These are phyloP conservation scores for Curvularia sp. DNA, from an alignment of 2,329 filamentous ascomycete species.

Conservation along the genomic window DNA sequence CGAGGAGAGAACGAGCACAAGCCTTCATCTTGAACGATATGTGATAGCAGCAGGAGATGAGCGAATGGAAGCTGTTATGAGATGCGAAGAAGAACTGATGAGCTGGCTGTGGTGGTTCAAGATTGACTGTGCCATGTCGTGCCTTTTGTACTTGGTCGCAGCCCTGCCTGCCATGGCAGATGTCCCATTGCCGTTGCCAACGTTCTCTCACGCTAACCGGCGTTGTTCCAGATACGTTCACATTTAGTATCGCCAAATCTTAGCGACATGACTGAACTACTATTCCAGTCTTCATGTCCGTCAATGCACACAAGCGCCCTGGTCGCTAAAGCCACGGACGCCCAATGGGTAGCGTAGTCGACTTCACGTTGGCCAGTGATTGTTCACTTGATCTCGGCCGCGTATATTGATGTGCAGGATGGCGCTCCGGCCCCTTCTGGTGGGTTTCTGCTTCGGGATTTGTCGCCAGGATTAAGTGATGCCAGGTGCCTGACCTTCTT, in stretches of 20 bases:
- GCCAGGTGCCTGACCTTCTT: constrained; percentile 31
- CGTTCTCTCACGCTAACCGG: constrained; percentile 6
- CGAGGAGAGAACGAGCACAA: constrained; percentile 24
- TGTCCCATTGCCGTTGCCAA: not conserved
- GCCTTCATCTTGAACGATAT: constrained; percentile 29
- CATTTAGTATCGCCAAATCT: constrained; percentile 9
- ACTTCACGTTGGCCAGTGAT: constrained; percentile 22
- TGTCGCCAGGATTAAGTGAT: constrained; percentile 17
- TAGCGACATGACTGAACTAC: constrained; percentile 5
- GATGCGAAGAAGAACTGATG: not conserved
- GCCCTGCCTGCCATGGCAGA: not conserved
- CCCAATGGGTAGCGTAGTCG: constrained; percentile 15
- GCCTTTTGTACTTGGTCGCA: constrained; percentile 15
- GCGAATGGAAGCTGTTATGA: constrained; percentile 1
- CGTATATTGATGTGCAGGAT: constrained; percentile 18
- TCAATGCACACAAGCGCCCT: not conserved
- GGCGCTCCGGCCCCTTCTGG: constrained; percentile 22
- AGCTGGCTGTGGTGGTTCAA: constrained; percentile 6
- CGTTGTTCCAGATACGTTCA: constrained; percentile 7
- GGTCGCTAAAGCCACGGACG: constrained; percentile 1
- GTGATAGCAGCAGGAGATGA: not conserved
- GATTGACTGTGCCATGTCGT: not conserved
- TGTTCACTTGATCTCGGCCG: constrained; percentile 1
- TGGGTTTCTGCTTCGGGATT: constrained; percentile 16
- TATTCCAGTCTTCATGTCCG: constrained; percentile 16